Evolutionary conservation across 768 basidiomycete species (phyloP).

Genomic region (Agaricus subrufescens): DNA sequence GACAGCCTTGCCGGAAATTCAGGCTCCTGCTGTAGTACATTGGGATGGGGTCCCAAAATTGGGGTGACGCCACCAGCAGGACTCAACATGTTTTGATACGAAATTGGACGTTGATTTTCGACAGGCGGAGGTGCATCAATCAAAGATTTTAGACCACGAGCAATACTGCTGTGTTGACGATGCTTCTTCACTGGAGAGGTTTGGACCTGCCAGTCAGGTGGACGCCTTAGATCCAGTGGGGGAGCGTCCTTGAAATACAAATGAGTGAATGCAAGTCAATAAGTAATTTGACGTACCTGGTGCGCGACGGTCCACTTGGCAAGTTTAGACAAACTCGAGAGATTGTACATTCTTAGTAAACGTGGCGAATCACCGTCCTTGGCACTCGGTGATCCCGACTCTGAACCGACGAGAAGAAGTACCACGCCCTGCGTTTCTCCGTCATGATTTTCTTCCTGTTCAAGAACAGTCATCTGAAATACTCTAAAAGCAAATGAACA

Average conservation of each 20-base stretch:
- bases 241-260: slow-evolving; percentile 38
- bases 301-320: slow-evolving; percentile 71
- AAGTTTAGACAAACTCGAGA: slow-evolving; percentile 68
- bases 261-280: background rate
- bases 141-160: slow-evolving; percentile 60
- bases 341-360: slow-evolving; percentile 74
- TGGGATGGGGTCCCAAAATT: slow-evolving; percentile 8
- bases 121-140: slow-evolving; percentile 27
- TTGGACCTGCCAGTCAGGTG: slow-evolving; percentile 47
- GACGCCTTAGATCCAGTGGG: slow-evolving; percentile 56
- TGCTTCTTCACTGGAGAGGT: slow-evolving; percentile 44
- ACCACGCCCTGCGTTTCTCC: slow-evolving; percentile 67
- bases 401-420: slow-evolving; percentile 68
- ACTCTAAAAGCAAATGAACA: slow-evolving; percentile 41
- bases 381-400: slow-evolving; percentile 34
- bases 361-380: slow-evolving; percentile 50
- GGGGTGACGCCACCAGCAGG: slow-evolving; percentile 13
- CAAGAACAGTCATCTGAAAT: slow-evolving; percentile 72
- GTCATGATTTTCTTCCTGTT: slow-evolving; percentile 52
- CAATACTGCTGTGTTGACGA: slow-evolving; percentile 52
- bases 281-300: slow-evolving; percentile 38
- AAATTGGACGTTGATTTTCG: slow-evolving; percentile 18
- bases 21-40: background rate
- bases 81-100: slow-evolving; percentile 31
- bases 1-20: background rate